phyloP scores from a whole-genome alignment of 1,284 basidiomycete species.

The Chalciporus sp. region DNA sequence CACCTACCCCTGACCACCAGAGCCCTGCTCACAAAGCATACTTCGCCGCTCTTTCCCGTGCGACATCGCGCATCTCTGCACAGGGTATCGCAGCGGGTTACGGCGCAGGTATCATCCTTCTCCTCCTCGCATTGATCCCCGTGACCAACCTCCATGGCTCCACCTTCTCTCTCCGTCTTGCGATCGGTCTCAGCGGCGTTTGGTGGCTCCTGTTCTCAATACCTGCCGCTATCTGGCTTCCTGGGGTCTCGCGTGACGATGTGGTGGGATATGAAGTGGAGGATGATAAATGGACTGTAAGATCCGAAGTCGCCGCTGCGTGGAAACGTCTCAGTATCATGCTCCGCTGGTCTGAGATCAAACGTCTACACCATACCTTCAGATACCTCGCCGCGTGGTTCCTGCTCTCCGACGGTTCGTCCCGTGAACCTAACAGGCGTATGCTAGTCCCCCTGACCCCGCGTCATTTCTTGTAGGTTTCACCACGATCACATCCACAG shows the following conservation, averaged over 20 bases:
- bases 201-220: slow-evolving; percentile 87
- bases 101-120: slow-evolving; percentile 69
- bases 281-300: slow-evolving; percentile 45
- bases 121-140: slow-evolving; percentile 73
- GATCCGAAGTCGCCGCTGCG: slow-evolving; percentile 56
- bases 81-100: slow-evolving; percentile 86
- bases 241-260: slow-evolving; percentile 31
- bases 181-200: slow-evolving; percentile 77
- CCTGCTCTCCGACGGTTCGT: slow-evolving; percentile 82
- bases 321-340: slow-evolving; percentile 72
- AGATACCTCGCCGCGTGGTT: slow-evolving; percentile 90
- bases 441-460: neutral
- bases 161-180: slow-evolving; percentile 74
- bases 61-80: slow-evolving; percentile 80
- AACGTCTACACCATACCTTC: slow-evolving; percentile 80
- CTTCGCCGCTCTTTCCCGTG: slow-evolving; percentile 58
- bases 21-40: slow-evolving; percentile 38
- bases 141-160: slow-evolving; percentile 68
- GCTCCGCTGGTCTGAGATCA: slow-evolving; percentile 70
- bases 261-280: slow-evolving; percentile 1
- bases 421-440: neutral
- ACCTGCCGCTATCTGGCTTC: slow-evolving; percentile 75
- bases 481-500: slow-evolving; percentile 82
- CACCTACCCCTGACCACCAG: slow-evolving; percentile 6
- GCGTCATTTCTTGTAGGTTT: slow-evolving; percentile 53